Conservation (phyloP, 257 asterid genomes). For the Solanum dulcamara region DNA sequence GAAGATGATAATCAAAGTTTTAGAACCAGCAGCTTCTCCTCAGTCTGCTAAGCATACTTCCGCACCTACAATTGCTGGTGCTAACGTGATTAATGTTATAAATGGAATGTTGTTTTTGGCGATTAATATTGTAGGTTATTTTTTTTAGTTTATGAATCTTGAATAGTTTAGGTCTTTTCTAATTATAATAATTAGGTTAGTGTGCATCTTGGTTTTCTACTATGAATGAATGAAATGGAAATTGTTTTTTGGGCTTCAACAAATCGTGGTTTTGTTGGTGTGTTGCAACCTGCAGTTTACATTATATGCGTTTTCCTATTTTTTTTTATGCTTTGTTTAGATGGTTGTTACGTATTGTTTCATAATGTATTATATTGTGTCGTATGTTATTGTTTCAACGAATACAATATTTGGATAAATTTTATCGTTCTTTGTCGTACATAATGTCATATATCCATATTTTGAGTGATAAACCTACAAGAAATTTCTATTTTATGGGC, state of each 20-base stretch:
- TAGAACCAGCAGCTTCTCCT: constrained; percentile 26
- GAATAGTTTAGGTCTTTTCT: not conserved
- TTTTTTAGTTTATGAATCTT: not conserved
- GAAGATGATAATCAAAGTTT: constrained; percentile 65
- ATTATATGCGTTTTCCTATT: not conserved
- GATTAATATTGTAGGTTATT: not conserved
- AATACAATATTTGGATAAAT: too few species aligned
- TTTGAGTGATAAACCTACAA: too few species aligned
- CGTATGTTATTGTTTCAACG: too few species aligned
- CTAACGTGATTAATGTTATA: not conserved
- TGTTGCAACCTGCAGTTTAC: not conserved
- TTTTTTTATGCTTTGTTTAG: too few species aligned
- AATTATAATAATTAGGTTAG: too few species aligned
- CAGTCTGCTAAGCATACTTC: constrained; percentile 13
- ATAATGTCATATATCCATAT: too few species aligned
- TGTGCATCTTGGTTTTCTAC: not conserved
- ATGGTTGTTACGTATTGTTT: too few species aligned
- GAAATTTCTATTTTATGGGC: too few species aligned
- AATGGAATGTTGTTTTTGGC: not conserved
- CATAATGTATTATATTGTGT: too few species aligned
- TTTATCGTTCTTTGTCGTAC: too few species aligned
- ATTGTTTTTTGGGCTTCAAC: not conserved
- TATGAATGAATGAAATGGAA: not conserved
- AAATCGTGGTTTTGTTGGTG: not conserved
- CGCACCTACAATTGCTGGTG: not conserved